Conservation (phyloP, 2,329 filamentous ascomycete species). For the Stagonosporopsis chrysanthemi region DNA sequence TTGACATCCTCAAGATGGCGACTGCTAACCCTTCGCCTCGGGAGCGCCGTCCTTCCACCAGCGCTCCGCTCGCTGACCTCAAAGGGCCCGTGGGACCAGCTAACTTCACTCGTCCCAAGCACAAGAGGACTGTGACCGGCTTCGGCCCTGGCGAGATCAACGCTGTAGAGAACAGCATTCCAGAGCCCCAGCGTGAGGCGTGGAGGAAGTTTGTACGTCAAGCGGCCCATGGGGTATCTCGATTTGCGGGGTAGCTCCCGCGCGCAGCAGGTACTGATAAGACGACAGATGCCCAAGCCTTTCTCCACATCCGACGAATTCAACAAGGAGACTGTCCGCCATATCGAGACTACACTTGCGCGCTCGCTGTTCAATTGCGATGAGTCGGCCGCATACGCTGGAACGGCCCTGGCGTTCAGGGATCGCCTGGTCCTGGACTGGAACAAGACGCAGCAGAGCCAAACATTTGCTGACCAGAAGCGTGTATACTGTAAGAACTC, state of each 20-base stretch:
- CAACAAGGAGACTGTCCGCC: constrained; percentile 81
- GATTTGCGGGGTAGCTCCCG: constrained; percentile 28
- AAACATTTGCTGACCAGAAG: constrained; percentile 90
- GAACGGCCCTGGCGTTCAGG: constrained; percentile 88
- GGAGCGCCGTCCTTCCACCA: constrained; percentile 81
- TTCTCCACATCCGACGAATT: constrained; percentile 86
- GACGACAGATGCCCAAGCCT: constrained; percentile 64
- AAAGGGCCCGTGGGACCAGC: constrained; percentile 81
- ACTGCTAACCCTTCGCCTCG: constrained; percentile 56
- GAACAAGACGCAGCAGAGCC: constrained; percentile 97
- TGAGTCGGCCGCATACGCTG: constrained; percentile 88
- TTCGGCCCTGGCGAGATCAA: constrained; percentile 93
- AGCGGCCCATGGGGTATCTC: constrained; percentile 12
- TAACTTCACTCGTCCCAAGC: constrained; percentile 88
- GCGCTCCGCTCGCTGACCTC: constrained; percentile 85
- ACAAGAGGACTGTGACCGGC: constrained; percentile 95
- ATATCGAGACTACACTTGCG: constrained; percentile 95
- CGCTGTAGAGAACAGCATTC: constrained; percentile 87
- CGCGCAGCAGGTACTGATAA: constrained; percentile 24
- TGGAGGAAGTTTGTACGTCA: constrained; percentile 67
- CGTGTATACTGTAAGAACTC: constrained; percentile 79
- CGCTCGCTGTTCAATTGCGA: constrained; percentile 98
- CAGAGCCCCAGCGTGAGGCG: constrained; percentile 84
- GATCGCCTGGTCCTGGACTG: constrained; percentile 93
- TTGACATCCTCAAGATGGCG: constrained; percentile 44